A percentile compares a stretch with the other conserved stretches of the same genome.
Conservation (phyloP, 345 rosid genomes). For the Syzygium jambos region DNA sequence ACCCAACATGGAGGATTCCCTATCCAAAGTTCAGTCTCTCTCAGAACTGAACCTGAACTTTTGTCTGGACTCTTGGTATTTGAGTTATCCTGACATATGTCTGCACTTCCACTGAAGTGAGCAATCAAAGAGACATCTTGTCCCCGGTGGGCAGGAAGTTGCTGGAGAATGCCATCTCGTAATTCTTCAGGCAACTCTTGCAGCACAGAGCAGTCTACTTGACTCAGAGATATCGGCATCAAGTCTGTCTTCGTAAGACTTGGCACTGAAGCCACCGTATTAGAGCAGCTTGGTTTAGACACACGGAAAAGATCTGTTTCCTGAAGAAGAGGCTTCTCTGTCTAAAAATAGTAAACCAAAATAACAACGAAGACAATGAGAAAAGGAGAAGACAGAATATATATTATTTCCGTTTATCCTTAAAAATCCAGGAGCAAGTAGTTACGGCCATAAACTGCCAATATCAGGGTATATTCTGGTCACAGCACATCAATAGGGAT, state of each 20-base stretch:
- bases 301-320: not conserved
- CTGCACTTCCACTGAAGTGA: not conserved
- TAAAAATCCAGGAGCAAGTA: not conserved
- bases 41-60: constrained; percentile 8
- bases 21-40: constrained; percentile 37
- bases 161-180: constrained; percentile 56
- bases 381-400: not conserved
- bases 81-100: constrained; percentile 12
- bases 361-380: not conserved
- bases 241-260: constrained; percentile 30
- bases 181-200: constrained; percentile 80
- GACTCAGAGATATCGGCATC: constrained; percentile 79
- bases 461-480: not conserved
- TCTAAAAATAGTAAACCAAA: constrained; percentile 8
- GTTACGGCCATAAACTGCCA: not conserved
- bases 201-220: constrained; percentile 64
- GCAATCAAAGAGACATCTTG: constrained; percentile 13
- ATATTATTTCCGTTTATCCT: not conserved
- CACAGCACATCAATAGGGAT: not conserved
- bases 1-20: constrained; percentile 85
- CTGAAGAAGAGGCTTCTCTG: constrained; percentile 13
- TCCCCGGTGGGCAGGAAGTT: constrained; percentile 49
- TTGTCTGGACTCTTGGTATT: constrained; percentile 21
- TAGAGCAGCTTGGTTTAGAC: constrained; percentile 19
- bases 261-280: constrained; percentile 3